phyloP scores from a whole-genome alignment of 176 grass and related monocot species.

The Raddia guianensis region DNA sequence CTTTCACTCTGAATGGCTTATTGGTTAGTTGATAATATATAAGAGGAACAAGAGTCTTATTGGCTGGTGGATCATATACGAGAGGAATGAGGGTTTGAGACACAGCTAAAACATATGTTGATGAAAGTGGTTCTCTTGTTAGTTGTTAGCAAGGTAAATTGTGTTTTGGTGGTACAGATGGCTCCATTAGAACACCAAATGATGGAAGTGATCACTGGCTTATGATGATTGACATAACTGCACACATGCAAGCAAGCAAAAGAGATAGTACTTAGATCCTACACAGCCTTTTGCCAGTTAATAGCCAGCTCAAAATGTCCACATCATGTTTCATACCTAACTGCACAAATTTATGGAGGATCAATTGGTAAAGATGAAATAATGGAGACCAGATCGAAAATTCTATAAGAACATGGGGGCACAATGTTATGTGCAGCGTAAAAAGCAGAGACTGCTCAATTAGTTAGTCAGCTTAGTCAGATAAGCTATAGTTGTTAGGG shows the following conservation, averaged over 20 bases:
- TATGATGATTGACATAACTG: not conserved
- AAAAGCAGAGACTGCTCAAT: no score
- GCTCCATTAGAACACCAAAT: not conserved
- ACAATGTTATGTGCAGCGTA: not conserved
- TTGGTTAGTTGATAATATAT: not conserved
- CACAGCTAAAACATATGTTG: slow-evolving; percentile 4
- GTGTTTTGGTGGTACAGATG: not conserved
- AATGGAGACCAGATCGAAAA: slow-evolving; percentile 6
- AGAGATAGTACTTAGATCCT: not conserved
- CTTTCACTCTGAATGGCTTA: not conserved
- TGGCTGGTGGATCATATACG: not conserved
- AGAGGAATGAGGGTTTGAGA: not conserved
- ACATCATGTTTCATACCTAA: slow-evolving; percentile 1
- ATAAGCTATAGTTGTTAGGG: no score
- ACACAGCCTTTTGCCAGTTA: not conserved
- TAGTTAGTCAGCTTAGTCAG: no score
- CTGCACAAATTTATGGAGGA: slow-evolving; percentile 13
- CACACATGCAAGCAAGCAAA: not conserved
- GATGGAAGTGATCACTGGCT: not conserved
- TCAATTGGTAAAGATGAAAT: not conserved
- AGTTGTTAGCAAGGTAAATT: not conserved
- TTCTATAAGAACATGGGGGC: not conserved
- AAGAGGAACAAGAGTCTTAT: not conserved
- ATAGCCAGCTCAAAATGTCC: not conserved
- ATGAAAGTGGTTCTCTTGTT: not conserved